Percentiles rank a stretch among this genome's conserved stretches.
Evolutionary conservation across 2,329 filamentous ascomycete species (phyloP).

Genomic region (Sporothrix humicola): DNA sequence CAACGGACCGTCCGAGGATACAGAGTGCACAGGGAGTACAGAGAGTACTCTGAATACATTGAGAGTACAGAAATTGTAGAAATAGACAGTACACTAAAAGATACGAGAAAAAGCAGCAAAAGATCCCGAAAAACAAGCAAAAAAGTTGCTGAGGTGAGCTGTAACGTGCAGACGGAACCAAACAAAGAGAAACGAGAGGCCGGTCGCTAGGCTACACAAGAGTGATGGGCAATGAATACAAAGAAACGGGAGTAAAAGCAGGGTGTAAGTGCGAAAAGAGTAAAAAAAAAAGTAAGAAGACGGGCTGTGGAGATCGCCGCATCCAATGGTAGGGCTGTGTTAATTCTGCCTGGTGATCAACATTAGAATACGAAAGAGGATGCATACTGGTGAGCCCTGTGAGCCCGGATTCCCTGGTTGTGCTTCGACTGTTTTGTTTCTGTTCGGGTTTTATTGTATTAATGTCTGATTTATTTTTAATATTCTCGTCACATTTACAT

Average conservation of each 20-base stretch:
- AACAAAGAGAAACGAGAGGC: neutral
- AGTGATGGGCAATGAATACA: neutral
- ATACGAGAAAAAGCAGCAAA: neutral
- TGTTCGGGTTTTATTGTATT: neutral
- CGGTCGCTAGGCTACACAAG: neutral
- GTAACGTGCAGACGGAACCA: neutral
- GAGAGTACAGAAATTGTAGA: too few species aligned
- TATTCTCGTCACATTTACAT: neutral
- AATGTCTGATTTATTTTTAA: neutral
- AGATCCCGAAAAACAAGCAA: neutral
- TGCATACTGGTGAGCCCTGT: neutral
- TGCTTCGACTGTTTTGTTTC: neutral
- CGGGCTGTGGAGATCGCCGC: neutral
- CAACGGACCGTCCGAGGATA: slow-evolving; percentile 2
- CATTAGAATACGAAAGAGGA: slow-evolving; percentile 11
- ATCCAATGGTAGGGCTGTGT: neutral
- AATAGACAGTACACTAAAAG: too few species aligned
- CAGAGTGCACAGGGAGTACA: neutral
- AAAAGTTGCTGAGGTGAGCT: slow-evolving; percentile 12
- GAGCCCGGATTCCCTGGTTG: neutral
- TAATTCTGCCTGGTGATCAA: slow-evolving; percentile 3
- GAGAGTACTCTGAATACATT: neutral
- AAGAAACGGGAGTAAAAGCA: neutral
- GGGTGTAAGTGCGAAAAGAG: too few species aligned
- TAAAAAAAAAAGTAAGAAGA: neutral